A percentile compares a stretch with the other conserved stretches of the same genome.
Evolutionary conservation across 257 asterid genomes (phyloP).

Genomic region (Salvia hispanica): DNA sequence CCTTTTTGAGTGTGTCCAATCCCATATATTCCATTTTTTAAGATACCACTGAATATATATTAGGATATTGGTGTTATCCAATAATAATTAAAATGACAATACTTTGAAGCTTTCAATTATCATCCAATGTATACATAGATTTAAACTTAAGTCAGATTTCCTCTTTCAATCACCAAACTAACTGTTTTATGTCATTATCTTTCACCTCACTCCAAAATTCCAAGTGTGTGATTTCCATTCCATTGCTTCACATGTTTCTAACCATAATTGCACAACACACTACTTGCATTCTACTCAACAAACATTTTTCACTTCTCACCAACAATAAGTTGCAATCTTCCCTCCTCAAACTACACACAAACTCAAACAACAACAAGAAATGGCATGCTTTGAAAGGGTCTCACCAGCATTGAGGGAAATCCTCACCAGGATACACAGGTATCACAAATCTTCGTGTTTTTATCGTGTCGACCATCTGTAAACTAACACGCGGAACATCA

Average conservation of each 20-base stretch:
- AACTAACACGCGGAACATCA: background rate
- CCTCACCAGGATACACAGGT: constrained; percentile 75
- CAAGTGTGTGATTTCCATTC: background rate
- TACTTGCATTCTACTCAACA: constrained; percentile 63
- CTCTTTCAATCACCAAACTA: background rate
- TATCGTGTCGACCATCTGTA: too few species aligned
- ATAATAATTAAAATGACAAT: too few species aligned
- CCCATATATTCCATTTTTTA: too few species aligned
- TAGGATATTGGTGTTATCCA: too few species aligned
- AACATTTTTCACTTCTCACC: constrained; percentile 25
- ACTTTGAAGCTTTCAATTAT: too few species aligned
- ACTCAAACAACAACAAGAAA: constrained; percentile 31
- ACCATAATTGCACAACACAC: constrained; percentile 55
- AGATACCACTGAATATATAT: too few species aligned
- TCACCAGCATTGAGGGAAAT: constrained; percentile 84
- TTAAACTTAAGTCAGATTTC: background rate
- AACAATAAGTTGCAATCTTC: constrained; percentile 16
- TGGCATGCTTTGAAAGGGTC: constrained; percentile 82
- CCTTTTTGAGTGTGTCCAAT: too few species aligned
- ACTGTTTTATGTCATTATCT: background rate
- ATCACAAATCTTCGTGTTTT: background rate
- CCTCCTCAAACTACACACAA: constrained; percentile 22
- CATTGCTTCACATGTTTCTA: constrained; percentile 44
- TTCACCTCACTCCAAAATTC: background rate
- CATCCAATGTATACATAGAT: too few species aligned